These are phyloP conservation scores for Linderina pennispora DNA, from an alignment of 192 early-diverging fungal species.

Conservation along the genomic window DNA sequence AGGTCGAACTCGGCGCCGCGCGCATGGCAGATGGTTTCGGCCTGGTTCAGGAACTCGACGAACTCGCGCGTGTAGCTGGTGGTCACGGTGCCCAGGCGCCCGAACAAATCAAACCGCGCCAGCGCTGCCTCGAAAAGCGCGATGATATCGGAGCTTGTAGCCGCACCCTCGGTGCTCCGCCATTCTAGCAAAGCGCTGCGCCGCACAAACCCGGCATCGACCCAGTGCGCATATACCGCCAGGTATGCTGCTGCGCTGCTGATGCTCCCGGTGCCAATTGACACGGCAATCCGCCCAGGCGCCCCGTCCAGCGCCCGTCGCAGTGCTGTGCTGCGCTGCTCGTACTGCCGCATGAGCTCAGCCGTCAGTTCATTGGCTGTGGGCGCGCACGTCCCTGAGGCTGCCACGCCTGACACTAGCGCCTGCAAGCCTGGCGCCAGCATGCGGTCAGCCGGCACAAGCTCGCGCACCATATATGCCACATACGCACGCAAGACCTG, in stretches of 20 bases:
- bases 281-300: conserved; percentile 24
- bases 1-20: conserved; percentile 38
- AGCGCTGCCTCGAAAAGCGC: conserved; percentile 37
- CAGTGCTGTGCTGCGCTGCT: conserved; percentile 7
- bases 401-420: conserved; percentile 24
- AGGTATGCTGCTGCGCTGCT: conserved; percentile 16
- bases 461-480: conserved; percentile 40
- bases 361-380: conserved; percentile 14
- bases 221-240: conserved; percentile 38
- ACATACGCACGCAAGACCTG: conserved; percentile 17
- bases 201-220: conserved; percentile 20
- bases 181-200: conserved; percentile 34
- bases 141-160: conserved; percentile 38
- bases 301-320: conserved; percentile 13
- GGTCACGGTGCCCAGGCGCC: conserved; percentile 24
- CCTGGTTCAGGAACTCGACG: conserved; percentile 46
- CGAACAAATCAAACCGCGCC: conserved; percentile 25
- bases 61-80: conserved; percentile 45
- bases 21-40: conserved; percentile 41
- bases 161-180: conserved; percentile 27
- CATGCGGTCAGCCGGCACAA: conserved; percentile 29
- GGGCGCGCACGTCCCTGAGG: conserved; percentile 12
- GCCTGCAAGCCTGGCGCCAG: conserved; percentile 38
- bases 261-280: conserved; percentile 25
- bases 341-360: conserved; percentile 20